A percentile compares a stretch with the other conserved stretches of the same genome.
These are phyloP conservation scores for Ophiostoma sp. DNA, from an alignment of 2,329 filamentous ascomycete species.

Conservation along the genomic window DNA sequence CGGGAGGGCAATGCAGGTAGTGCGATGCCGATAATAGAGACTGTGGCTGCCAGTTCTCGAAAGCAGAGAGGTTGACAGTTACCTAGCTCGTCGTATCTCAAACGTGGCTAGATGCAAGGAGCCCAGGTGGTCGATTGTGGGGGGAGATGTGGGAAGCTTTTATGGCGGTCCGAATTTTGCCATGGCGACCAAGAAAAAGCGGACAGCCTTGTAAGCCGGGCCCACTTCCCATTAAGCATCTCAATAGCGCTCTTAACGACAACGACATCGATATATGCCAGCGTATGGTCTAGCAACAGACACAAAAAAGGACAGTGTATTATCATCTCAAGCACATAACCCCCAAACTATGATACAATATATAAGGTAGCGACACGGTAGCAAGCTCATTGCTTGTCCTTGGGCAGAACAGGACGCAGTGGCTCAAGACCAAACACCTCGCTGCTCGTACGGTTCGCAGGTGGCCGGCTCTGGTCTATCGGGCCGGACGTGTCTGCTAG, in stretches of 20 bases:
- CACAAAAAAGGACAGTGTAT: not conserved
- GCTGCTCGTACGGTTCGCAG: constrained; percentile 35
- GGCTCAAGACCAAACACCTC: constrained; percentile 54
- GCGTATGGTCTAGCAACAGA: not conserved
- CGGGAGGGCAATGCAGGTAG: no score
- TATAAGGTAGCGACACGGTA: not conserved
- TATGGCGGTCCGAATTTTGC: constrained; percentile 16
- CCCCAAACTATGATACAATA: not conserved
- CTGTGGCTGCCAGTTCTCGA: not conserved
- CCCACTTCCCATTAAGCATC: not conserved
- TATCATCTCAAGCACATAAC: no score
- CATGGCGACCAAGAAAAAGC: constrained; percentile 20
- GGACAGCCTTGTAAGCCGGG: constrained; percentile 2
- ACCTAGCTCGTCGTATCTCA: not conserved
- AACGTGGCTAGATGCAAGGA: not conserved
- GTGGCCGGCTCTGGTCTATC: constrained; percentile 28
- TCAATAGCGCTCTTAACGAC: not conserved
- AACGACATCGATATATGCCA: not conserved
- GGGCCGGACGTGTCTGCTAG: constrained; percentile 28
- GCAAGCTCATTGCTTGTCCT: constrained; percentile 6
- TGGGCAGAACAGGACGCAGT: constrained; percentile 33
- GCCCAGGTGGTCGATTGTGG: not conserved
- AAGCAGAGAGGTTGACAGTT: not conserved
- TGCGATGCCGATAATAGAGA: not conserved
- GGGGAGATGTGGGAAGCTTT: not conserved